Evolutionary conservation across 257 asterid species (phyloP), one percentile per base, ranked within the genome.

Genomic region (Leptodermis oblonga): DNA sequence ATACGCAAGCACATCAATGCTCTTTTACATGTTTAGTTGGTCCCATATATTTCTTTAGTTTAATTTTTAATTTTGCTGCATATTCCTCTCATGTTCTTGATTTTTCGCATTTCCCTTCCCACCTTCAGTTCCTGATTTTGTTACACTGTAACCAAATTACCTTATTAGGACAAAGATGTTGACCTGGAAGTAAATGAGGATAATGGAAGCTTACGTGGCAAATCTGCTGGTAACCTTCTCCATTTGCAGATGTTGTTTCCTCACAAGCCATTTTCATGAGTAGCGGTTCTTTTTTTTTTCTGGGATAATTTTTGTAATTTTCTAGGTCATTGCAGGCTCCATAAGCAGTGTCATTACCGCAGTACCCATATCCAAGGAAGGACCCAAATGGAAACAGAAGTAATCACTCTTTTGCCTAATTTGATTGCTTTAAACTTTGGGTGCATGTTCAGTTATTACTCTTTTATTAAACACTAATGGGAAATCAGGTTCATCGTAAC

Each of bases 311-410:
- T n/a, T 13, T 65, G 46, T 26, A 33, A 48, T 65, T 49, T 62
- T 66, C 22, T 75, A 55, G 65, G 62, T 30, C 70, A 25, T 72
- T 36, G 43, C 86, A 88, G 96, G 85, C 41, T 72, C 92, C 69
- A 77, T 83, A 42, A 77, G 17, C 64, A 73, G 48, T 53, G 48
- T 73, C 70, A 72, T 63, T 70, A 73, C 80, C 65, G 62, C 80
- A 55, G 89, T 82, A 63, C 78, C 87, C 41, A 62, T 83, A 75
- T 53, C 86, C 43, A 81, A 78, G 72, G 90, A 79, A 62, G 89
- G 68, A 46, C 46, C 96, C 30, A 86, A 85, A 83, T 92, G 98
- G 98, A 92, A 89, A 74, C 95, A 78, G 82, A 92, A 92, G 98
- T 92, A 85, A 62, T 73, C 41, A 28, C 25, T 34, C 54, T 7